phyloP scores from a whole-genome alignment of 2,329 filamentous ascomycete genomes.

The Pseudophaeomoniella oleicola region DNA sequence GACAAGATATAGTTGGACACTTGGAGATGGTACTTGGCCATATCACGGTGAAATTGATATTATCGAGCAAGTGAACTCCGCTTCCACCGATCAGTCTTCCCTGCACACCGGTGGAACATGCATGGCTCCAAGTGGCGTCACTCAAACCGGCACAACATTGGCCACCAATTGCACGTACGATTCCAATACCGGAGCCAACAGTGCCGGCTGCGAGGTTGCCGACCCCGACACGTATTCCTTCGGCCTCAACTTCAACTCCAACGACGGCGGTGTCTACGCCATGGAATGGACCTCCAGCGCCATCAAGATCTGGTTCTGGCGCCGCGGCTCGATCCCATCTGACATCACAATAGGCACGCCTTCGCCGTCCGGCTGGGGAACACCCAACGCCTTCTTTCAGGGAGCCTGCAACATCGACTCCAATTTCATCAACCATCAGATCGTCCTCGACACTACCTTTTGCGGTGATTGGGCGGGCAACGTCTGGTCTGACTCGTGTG shows the following conservation, averaged over 20 bases:
- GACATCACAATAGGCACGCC: constrained; percentile 29
- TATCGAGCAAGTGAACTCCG: constrained; percentile 35
- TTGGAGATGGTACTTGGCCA: constrained; percentile 17
- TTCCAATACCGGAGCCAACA: constrained; percentile 8
- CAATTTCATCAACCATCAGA: constrained; percentile 25
- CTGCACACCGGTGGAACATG: constrained; percentile 26
- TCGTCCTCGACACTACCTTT: constrained; percentile 38
- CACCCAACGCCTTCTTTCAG: constrained; percentile 27
- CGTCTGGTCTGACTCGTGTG: constrained; percentile 49
- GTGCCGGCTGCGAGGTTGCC: constrained; percentile 24
- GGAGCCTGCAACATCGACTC: constrained; percentile 22
- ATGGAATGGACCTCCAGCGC: constrained; percentile 59
- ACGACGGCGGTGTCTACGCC: constrained; percentile 51
- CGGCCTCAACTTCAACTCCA: constrained; percentile 38
- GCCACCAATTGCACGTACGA: constrained; percentile 1
- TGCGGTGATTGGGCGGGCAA: constrained; percentile 68
- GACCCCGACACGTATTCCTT: constrained; percentile 20
- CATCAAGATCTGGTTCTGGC: constrained; percentile 47
- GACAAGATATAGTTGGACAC: not conserved
- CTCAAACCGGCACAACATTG: not conserved
- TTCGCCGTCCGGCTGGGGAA: constrained; percentile 29
- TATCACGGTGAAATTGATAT: constrained; percentile 34
- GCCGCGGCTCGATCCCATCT: constrained; percentile 25
- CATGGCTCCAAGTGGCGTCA: not conserved
- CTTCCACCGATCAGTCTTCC: constrained; percentile 28